A percentile compares a stretch with the other conserved stretches of the same genome.
These are phyloP conservation scores for Fusarium multiceps DNA, from an alignment of 2,329 filamentous ascomycete genomes.

Conservation along the genomic window DNA sequence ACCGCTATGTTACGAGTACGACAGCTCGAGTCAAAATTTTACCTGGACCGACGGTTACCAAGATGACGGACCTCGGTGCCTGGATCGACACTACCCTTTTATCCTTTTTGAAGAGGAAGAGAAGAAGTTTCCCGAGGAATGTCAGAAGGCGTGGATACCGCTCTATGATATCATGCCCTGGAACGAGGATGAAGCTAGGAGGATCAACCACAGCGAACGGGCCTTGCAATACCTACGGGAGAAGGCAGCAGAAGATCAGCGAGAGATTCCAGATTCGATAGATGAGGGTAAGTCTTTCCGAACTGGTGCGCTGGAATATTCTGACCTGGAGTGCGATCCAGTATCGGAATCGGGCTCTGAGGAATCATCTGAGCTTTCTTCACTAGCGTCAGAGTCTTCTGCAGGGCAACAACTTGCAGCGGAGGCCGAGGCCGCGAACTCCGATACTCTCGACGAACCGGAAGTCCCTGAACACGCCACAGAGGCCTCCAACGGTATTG, in stretches of 20 bases:
- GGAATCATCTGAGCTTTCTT: background rate
- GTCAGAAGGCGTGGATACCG: slow-evolving; percentile 30
- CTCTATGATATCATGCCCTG: background rate
- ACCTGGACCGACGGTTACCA: slow-evolving; percentile 26
- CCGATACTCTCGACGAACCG: background rate
- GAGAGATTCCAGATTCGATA: background rate
- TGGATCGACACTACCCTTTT: slow-evolving; percentile 28
- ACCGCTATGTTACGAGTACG: slow-evolving; percentile 28
- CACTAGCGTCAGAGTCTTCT: background rate
- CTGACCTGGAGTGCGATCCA: background rate
- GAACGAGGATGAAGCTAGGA: background rate
- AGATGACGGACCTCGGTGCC: background rate
- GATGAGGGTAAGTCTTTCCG: background rate
- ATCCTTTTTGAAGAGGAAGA: slow-evolving; percentile 35
- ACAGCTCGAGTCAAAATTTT: slow-evolving; percentile 9
- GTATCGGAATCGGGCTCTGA: background rate
- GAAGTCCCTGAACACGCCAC: background rate
- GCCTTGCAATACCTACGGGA: slow-evolving; percentile 4
- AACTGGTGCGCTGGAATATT: background rate
- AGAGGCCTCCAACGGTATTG: background rate
- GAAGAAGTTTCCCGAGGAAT: slow-evolving; percentile 13
- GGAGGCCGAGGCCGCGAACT: background rate
- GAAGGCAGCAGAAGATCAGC: background rate
- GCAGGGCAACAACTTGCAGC: background rate
- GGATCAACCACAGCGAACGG: slow-evolving; percentile 3